Evolutionary conservation across 2,329 filamentous ascomycete species (phyloP).

Genomic region (Bipolaris zeicola): DNA sequence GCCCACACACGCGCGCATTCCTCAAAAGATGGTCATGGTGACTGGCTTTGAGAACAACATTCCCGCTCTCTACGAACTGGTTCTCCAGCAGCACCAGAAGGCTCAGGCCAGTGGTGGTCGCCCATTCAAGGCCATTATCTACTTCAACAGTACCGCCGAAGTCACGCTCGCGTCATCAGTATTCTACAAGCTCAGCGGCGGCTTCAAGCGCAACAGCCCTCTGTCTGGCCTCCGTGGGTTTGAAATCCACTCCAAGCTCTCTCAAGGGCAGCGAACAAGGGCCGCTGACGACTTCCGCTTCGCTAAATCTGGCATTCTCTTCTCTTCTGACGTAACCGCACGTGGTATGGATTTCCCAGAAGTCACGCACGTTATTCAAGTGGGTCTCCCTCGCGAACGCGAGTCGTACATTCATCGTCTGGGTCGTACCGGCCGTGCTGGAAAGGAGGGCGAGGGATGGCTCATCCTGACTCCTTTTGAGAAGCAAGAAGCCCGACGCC

Average conservation of each 20-base stretch:
- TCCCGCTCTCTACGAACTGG: constrained; percentile 78
- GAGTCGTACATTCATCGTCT: constrained; percentile 60
- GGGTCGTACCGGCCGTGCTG: constrained; percentile 65
- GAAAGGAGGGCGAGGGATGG: constrained; percentile 74
- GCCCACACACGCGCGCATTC: constrained; percentile 83
- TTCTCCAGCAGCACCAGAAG: constrained; percentile 63
- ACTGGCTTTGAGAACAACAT: constrained; percentile 75
- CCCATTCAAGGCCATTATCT: constrained; percentile 96
- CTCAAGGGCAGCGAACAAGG: constrained; percentile 70
- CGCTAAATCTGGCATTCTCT: constrained; percentile 60
- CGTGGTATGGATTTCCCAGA: constrained; percentile 61
- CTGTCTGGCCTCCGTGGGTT: constrained; percentile 50
- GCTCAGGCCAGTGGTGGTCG: constrained; percentile 49
- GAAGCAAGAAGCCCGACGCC: constrained; percentile 52
- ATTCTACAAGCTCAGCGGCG: constrained; percentile 58
- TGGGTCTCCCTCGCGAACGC: constrained; percentile 53
- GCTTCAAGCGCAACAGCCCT: constrained; percentile 39
- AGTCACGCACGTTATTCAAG: constrained; percentile 59
- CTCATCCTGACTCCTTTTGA: constrained; percentile 66
- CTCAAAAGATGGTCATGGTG: constrained; percentile 75
- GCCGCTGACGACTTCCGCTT: constrained; percentile 74
- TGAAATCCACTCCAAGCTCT: constrained; percentile 80
- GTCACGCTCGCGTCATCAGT: constrained; percentile 68
- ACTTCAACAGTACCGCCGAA: constrained; percentile 79
- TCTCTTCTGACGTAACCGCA: constrained; percentile 59